These are phyloP conservation scores for Exophiala dermatitidis DNA, from an alignment of 2,329 filamentous ascomycete genomes.

Conservation along the genomic window DNA sequence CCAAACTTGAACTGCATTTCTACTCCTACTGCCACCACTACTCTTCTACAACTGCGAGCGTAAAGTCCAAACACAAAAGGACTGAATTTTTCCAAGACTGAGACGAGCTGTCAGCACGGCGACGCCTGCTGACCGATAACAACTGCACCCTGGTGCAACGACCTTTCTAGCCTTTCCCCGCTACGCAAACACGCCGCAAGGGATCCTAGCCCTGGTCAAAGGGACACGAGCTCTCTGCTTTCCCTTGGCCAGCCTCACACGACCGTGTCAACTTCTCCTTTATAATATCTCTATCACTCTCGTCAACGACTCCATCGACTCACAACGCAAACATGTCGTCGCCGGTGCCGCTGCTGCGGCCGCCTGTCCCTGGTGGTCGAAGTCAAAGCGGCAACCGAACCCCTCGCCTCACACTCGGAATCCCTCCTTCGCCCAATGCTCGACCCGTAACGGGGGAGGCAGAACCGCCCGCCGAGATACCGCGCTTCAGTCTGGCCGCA, in stretches of 20 bases:
- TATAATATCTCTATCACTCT: not conserved
- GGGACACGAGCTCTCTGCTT: slow-evolving; percentile 1
- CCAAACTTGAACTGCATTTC: not conserved
- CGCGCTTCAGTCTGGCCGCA: slow-evolving; percentile 31
- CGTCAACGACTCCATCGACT: not conserved
- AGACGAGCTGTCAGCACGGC: slow-evolving; percentile 5
- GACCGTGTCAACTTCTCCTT: not conserved
- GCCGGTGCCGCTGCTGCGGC: slow-evolving; percentile 71
- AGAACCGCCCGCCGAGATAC: slow-evolving; percentile 34
- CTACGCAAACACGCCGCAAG: not conserved
- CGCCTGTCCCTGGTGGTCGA: slow-evolving; percentile 67
- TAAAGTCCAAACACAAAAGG: not conserved
- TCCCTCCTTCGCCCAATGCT: slow-evolving; percentile 76
- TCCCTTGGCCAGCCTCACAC: too few relatives aligned
- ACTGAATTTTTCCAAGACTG: not conserved
- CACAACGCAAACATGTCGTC: slow-evolving; percentile 55
- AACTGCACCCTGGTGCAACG: slow-evolving; percentile 12
- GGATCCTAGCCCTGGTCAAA: not conserved
- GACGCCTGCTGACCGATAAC: slow-evolving; percentile 1
- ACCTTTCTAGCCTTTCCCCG: not conserved
- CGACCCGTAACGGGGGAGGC: slow-evolving; percentile 61
- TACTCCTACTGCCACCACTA: not conserved
- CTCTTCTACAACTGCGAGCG: not conserved
- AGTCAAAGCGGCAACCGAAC: slow-evolving; percentile 56
- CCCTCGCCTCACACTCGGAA: slow-evolving; percentile 78